phyloP scores from a whole-genome alignment of 345 rosid species.

The Moricandia moricandioides region DNA sequence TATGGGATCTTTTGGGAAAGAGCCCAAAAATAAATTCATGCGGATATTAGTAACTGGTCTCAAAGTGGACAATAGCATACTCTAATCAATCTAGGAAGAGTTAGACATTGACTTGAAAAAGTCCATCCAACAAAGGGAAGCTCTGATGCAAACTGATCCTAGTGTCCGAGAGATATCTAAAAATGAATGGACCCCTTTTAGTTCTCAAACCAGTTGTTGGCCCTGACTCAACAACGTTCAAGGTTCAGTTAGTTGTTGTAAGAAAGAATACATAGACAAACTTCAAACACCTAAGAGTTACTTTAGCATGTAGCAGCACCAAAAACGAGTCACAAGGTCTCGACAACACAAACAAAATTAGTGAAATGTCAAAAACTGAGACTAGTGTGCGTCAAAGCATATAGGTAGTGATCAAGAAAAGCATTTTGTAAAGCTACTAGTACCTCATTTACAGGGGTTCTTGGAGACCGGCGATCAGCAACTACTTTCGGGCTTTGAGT shows the following conservation, averaged over 20 bases:
- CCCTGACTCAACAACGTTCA: no score
- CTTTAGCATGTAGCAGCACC: neutral
- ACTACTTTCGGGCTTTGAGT: constrained; percentile 67
- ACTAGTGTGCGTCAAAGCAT: neutral
- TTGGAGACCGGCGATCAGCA: constrained; percentile 66
- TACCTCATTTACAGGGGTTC: constrained; percentile 74
- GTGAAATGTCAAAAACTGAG: neutral
- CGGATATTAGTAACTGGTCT: no score
- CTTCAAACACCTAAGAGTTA: neutral
- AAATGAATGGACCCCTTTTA: no score
- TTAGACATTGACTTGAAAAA: no score
- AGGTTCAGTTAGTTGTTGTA: neutral
- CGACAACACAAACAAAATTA: neutral
- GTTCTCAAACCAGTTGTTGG: no score
- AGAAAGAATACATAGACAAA: neutral
- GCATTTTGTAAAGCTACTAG: constrained; percentile 16
- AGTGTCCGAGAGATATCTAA: no score
- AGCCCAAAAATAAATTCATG: no score
- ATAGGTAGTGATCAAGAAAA: neutral
- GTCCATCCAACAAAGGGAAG: no score
- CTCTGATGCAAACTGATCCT: no score
- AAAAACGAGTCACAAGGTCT: neutral
- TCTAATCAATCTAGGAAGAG: no score
- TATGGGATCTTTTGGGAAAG: no score
- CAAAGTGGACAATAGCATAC: no score